Conservation (phyloP, 345 rosid genomes). For the Cochlearia excelsa region DNA sequence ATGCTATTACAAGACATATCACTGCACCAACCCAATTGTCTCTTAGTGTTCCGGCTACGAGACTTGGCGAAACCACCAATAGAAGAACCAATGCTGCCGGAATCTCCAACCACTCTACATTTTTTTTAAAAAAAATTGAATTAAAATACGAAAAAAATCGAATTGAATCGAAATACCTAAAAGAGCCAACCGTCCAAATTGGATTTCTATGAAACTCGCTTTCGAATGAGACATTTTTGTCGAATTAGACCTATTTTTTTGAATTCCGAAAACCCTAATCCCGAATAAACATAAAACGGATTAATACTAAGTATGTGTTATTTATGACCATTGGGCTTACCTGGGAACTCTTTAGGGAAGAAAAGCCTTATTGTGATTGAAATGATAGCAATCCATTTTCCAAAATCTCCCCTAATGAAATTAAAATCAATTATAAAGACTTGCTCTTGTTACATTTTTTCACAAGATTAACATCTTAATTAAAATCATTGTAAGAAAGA, state of each 20-base stretch:
- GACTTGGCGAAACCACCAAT: conserved; percentile 61
- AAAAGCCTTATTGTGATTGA: conserved; percentile 72
- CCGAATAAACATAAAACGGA: too few species aligned
- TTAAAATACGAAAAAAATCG: too few species aligned
- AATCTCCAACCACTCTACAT: conserved; percentile 73
- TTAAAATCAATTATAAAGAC: conserved; percentile 33
- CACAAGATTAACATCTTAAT: not conserved
- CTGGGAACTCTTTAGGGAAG: conserved; percentile 75
- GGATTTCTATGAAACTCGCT: too few species aligned
- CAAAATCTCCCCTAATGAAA: conserved; percentile 66
- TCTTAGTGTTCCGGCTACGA: conserved; percentile 54
- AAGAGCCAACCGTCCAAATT: too few species aligned
- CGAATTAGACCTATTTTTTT: too few species aligned
- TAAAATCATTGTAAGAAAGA: conserved; percentile 1
- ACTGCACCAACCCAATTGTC: conserved; percentile 58
- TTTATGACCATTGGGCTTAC: conserved; percentile 27
- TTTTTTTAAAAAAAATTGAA: not conserved
- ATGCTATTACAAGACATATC: conserved; percentile 71
- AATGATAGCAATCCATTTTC: conserved; percentile 84
- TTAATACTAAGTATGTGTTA: too few species aligned
- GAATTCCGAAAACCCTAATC: too few species aligned
- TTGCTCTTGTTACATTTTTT: not conserved
- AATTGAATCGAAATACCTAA: too few species aligned
- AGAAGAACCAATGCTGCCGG: conserved; percentile 72
- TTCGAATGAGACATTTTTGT: too few species aligned